Conservation (phyloP, 2,329 filamentous ascomycete genomes). For the Colletotrichum echinochloae region DNA sequence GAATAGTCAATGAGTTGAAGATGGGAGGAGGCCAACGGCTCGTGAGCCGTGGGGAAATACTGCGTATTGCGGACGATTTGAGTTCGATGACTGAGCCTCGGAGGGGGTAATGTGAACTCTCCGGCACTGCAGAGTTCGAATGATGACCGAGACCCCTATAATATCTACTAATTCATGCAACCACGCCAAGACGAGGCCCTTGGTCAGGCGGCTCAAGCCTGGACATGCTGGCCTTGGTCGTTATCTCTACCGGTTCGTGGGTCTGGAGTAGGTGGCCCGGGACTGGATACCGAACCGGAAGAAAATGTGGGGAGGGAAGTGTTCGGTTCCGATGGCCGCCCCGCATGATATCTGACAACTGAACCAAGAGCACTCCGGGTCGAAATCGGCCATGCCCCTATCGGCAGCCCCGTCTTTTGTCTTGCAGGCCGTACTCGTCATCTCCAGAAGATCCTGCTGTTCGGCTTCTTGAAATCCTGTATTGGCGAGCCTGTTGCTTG, state of each 20-base stretch:
- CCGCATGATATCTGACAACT: background rate
- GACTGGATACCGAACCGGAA: slow-evolving; percentile 17
- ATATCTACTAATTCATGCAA: background rate
- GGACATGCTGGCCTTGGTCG: slow-evolving; percentile 8
- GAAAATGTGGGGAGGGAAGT: slow-evolving; percentile 17
- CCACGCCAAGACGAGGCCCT: too few species aligned
- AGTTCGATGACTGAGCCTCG: background rate
- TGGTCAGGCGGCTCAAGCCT: background rate
- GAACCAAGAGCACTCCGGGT: background rate
- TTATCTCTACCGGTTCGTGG: slow-evolving; percentile 17
- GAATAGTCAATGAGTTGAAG: background rate
- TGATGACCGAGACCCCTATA: background rate
- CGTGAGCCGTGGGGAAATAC: background rate
- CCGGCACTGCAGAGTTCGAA: background rate
- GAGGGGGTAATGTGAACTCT: background rate
- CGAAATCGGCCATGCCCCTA: slow-evolving; percentile 17
- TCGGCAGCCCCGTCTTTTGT: background rate
- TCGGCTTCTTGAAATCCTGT: background rate
- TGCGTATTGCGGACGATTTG: background rate
- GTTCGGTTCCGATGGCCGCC: slow-evolving; percentile 7
- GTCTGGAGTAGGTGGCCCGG: slow-evolving; percentile 22
- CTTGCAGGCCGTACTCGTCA: background rate
- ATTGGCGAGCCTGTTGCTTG: background rate
- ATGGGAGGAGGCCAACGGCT: background rate
- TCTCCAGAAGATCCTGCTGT: background rate